phyloP scores from a whole-genome alignment of 495 filamentous ascomycete species.

The Neurospora africana region DNA sequence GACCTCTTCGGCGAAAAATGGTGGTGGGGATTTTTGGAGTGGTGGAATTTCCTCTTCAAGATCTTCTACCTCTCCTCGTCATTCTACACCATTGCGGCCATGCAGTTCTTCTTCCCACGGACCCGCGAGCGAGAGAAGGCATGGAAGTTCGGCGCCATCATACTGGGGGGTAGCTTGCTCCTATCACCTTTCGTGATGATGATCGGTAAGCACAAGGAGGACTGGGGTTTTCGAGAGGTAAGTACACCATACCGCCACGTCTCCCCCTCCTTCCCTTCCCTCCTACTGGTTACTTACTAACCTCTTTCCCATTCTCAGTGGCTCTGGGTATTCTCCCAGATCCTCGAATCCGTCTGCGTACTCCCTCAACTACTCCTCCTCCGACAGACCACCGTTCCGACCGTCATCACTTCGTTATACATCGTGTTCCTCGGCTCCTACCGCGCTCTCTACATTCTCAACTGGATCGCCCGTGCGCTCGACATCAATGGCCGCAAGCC shows the following conservation, averaged over 20 bases:
- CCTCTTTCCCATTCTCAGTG: constrained; percentile 36
- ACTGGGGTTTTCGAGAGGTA: constrained; percentile 47
- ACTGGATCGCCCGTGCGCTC: constrained; percentile 69
- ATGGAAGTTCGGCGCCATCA: constrained; percentile 71
- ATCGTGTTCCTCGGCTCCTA: constrained; percentile 81
- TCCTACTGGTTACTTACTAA: background rate
- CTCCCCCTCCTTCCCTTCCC: background rate
- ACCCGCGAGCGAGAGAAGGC: constrained; percentile 83
- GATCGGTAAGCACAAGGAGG: constrained; percentile 40
- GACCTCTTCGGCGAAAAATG: constrained; percentile 54
- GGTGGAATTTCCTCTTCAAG: constrained; percentile 69
- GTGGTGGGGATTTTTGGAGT: background rate
- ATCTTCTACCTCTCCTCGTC: constrained; percentile 76
- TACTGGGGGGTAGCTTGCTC: constrained; percentile 47
- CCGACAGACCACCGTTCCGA: constrained; percentile 88
- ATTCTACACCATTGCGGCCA: constrained; percentile 78
- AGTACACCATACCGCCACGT: constrained; percentile 9
- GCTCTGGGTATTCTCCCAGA: constrained; percentile 75
- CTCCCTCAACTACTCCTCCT: constrained; percentile 86
- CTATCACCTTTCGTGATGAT: constrained; percentile 56
- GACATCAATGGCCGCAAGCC: constrained; percentile 44
- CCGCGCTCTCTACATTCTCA: constrained; percentile 80
- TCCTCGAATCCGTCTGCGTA: constrained; percentile 83
- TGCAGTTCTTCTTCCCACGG: constrained; percentile 77
- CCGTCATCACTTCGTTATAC: constrained; percentile 93